phyloP scores from a whole-genome alignment of 352 stramenopile species.

The Globisporangium orthogonon region DNA sequence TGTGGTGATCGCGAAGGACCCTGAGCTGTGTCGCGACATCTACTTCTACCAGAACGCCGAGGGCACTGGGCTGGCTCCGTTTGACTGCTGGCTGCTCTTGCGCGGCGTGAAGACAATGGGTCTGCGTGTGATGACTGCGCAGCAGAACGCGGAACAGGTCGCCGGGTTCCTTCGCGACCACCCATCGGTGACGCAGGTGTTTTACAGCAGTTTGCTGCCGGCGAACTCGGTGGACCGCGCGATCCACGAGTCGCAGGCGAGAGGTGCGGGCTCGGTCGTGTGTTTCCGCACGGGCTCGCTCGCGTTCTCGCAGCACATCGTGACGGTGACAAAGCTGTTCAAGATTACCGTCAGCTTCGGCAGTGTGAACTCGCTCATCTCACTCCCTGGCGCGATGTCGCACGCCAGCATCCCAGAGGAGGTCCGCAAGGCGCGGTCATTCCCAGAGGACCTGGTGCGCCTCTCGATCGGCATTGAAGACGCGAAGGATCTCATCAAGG shows the following conservation, averaged over 20 bases:
- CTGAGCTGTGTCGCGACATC: conserved; percentile 71
- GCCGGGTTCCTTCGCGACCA: conserved; percentile 88
- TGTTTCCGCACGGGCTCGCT: conserved; percentile 87
- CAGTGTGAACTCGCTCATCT: conserved; percentile 91
- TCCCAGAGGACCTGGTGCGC: conserved; percentile 92
- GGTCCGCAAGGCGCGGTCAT: conserved; percentile 83
- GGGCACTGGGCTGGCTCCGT: conserved; percentile 83
- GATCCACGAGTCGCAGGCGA: conserved; percentile 85
- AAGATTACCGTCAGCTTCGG: conserved; percentile 94
- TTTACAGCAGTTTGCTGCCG: conserved; percentile 90
- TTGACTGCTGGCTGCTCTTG: conserved; percentile 87
- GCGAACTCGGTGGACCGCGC: conserved; percentile 49
- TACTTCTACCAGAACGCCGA: conserved; percentile 91
- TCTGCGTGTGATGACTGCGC: conserved; percentile 72
- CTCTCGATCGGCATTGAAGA: conserved; percentile 94
- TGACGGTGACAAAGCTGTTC: conserved; percentile 91
- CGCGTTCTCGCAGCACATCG: conserved; percentile 85
- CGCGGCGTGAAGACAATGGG: conserved; percentile 90
- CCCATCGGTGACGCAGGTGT: conserved; percentile 72
- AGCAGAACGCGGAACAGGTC: conserved; percentile 87
- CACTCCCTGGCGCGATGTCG: conserved; percentile 92
- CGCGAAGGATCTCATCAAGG: conserved; percentile 90
- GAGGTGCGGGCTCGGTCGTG: conserved; percentile 83
- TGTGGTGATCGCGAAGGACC: conserved; percentile 85
- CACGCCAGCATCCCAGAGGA: conserved; percentile 93